Evolutionary conservation across 768 basidiomycete species (phyloP), one percentile per base, ranked within the genome.

Genomic region (Pulveroboletus frians): DNA sequence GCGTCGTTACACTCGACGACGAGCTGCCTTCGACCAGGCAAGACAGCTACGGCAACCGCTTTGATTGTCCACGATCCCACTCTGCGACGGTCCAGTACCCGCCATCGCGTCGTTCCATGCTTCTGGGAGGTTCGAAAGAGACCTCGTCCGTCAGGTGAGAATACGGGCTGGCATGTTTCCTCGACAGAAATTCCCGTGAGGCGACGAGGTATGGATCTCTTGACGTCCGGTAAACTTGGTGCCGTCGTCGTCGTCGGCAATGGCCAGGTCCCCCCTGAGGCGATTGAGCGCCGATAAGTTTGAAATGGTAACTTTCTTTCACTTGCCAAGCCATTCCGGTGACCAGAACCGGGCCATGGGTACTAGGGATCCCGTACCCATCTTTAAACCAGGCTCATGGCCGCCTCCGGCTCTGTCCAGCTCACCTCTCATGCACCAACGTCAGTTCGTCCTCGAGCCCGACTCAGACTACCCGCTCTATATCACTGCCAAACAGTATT

Each of bases 401-500:
- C 39, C 2, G 34, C 15, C 18, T 30, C 20, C 23, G 11, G 26
- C n/a, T 5, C 31, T 39, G 30, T 38, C 43, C 35, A 29, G 14
- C 27, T 26, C 23, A 54, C 31, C n/a, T 17, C 10, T 32, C 37
- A 62, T 67, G 61, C 53, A 49, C 38, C 53, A 61, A 43, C 64
- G 57, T 20, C 52, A 52, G 42, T 52, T 74, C 21, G 62, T 61
- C 43, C 70, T 75, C 46, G 62, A 68, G 23, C 76, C 77, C 14
- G 59, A 68, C 7, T 50, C 51, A 26, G 69, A 63, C 46, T 79
- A 79, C 50, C 75, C 79, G 0, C 68, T 82, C 41, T 68, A 69
- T 54, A 68, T 78, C 39, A 76, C 75, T 8, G 82, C 80, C 14
- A 84, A 83, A 59, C 75, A 79, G 40, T 81, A 80, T 56, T 79